These are phyloP conservation scores for Heliamphora exappendiculata DNA, from an alignment of 148 eudicot genomes.

Conservation along the genomic window DNA sequence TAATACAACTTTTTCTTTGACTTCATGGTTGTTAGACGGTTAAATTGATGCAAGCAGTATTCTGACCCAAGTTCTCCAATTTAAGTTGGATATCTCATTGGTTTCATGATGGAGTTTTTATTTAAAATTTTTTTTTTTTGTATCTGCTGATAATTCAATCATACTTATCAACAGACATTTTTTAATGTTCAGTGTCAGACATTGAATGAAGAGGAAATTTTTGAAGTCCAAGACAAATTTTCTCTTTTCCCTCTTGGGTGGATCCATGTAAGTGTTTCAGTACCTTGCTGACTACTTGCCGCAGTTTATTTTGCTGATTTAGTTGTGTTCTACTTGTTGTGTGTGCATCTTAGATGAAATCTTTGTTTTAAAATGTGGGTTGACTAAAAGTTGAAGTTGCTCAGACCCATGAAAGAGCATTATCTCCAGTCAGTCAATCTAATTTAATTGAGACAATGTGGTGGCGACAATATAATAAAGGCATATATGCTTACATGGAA, in stretches of 20 bases:
- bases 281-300: neutral
- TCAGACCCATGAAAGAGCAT: neutral
- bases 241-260: conserved; percentile 95
- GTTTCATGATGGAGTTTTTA: neutral
- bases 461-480: neutral
- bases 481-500: neutral
- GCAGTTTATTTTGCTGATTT: neutral
- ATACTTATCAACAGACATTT: conserved; percentile 1
- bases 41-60: neutral
- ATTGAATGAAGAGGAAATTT: conserved; percentile 88
- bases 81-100: neutral
- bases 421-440: neutral
- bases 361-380: neutral
- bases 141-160: neutral
- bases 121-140: too few relatives aligned
- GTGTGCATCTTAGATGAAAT: neutral
- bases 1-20: neutral
- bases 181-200: conserved; percentile 72
- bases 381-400: neutral
- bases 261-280: conserved; percentile 74
- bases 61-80: neutral
- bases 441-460: neutral
- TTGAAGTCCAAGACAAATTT: conserved; percentile 83
- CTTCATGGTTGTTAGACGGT: neutral
- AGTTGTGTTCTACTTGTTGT: neutral